Evolutionary conservation across 345 rosid species (phyloP).

Genomic region (Isatis tinctoria): DNA sequence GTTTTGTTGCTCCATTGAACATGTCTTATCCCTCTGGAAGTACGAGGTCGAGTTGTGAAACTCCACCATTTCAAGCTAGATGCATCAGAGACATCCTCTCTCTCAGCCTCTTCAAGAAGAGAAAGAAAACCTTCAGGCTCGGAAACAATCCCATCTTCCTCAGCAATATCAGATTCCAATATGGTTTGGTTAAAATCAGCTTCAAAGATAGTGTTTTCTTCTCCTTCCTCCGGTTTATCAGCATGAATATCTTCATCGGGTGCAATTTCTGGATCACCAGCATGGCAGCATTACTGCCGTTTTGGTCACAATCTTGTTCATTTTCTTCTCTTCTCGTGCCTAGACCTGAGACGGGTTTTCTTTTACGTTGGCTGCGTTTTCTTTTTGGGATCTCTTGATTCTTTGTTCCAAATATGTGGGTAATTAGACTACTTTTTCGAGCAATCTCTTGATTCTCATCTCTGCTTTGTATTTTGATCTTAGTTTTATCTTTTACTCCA

Average conservation of each 20-base stretch:
- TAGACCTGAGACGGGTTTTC: neutral
- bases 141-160: neutral
- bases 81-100: neutral
- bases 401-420: neutral
- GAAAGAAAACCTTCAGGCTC: neutral
- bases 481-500: no score
- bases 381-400: neutral
- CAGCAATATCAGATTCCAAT: neutral
- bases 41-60: neutral
- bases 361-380: neutral
- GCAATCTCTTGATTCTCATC: no score
- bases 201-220: neutral
- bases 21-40: neutral
- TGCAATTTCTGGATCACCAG: neutral
- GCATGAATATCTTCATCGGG: neutral
- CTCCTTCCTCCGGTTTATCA: no score
- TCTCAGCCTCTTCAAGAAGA: neutral
- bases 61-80: neutral
- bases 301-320: neutral
- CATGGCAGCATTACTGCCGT: neutral
- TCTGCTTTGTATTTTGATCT: no score
- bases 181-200: no score
- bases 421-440: neutral
- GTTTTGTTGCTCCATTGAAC: conserved; percentile 6
- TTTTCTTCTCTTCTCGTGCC: neutral